Base-by-base conservation (phyloP, 306 rosid species). In the Cercis canadensis region DNA sequence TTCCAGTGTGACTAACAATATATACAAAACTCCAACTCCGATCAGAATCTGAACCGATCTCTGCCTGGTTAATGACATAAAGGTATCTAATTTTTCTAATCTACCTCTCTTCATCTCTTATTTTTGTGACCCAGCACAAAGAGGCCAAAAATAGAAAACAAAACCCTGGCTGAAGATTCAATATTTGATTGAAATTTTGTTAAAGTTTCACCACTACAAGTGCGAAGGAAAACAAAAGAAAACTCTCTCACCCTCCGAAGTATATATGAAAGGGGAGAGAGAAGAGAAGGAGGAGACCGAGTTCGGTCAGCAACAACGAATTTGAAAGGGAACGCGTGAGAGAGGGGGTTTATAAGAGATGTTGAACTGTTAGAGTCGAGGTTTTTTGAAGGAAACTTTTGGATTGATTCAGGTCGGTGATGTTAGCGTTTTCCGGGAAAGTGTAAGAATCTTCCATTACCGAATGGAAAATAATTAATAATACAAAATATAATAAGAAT, bases 21-120 rank as follows among this genome's bases (percentile, higher is more conserved):
- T 11, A 57, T 94, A 94, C 45, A 94, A 52, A 49, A 91, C 12
- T 0, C 86, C 88, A 34, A 83, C 36, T 13, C 75, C 78, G 16
- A 86, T 63, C 65, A 94, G 81, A 59, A 85, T 83, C 61, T 94
- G 96, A 72, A 91, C 11, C 75, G 92, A 83, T 78, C 98, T 86
- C 43, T 89, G 90, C 75, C 88, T 79, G 3, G 40, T 86, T 13
- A 90, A 62, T 11, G 92, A 76, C 51, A 83, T 37, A 19, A 88
- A 54, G 12, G 66, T 21, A 19, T 85, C 84, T 0, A 78, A 43
- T 54, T 86, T 87, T 1, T 80, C 89, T 50, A 59, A 54, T 71
- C 80, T 87, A 15, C 72, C 75, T 83, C 87, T 87, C 89, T 74
- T 88, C 98, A 87, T 88, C 78, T 46, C 80, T 72, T 49, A 73